A percentile compares a stretch with the other conserved stretches of the same genome.
phyloP scores from a whole-genome alignment of 495 filamentous ascomycete species.

The Penicillium waksmanii region DNA sequence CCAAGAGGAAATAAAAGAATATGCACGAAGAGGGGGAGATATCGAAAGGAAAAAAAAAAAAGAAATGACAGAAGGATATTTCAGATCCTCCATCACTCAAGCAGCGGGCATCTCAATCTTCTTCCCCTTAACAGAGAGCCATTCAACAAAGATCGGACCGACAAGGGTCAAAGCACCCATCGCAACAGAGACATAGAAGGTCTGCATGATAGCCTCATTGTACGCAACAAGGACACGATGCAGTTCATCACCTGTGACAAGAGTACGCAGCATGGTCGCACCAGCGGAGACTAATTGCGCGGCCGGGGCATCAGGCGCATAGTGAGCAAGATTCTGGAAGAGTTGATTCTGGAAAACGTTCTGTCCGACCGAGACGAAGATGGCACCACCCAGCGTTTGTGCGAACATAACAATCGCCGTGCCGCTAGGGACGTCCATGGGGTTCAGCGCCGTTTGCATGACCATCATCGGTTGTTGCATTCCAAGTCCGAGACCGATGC shows the following conservation, averaged over 20 bases:
- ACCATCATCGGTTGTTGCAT: constrained; percentile 72
- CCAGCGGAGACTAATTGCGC: constrained; percentile 59
- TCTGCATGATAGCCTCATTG: constrained; percentile 66
- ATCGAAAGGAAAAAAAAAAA: constrained; percentile 21
- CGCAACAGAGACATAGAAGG: constrained; percentile 71
- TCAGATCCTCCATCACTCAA: constrained; percentile 6
- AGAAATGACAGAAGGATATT: not conserved
- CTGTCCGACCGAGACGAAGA: constrained; percentile 77
- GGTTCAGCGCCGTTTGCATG: constrained; percentile 65
- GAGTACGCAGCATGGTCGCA: constrained; percentile 64
- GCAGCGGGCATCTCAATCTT: constrained; percentile 66
- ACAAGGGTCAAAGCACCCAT: constrained; percentile 64
- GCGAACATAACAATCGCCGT: constrained; percentile 68
- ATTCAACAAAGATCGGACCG: constrained; percentile 66
- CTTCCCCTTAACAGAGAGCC: constrained; percentile 85
- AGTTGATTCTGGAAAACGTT: constrained; percentile 79
- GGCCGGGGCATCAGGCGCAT: constrained; percentile 57
- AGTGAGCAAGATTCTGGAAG: constrained; percentile 52
- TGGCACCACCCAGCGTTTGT: constrained; percentile 72
- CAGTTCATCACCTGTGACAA: constrained; percentile 50
- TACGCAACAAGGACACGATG: constrained; percentile 66
- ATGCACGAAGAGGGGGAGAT: constrained; percentile 5
- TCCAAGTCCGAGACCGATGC: constrained; percentile 68
- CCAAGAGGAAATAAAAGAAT: constrained; percentile 8
- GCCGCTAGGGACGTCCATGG: constrained; percentile 66